Percentiles rank a stretch among this genome's conserved stretches.
phyloP scores from a whole-genome alignment of 352 stramenopile species.

The Globisporangium lucens region DNA sequence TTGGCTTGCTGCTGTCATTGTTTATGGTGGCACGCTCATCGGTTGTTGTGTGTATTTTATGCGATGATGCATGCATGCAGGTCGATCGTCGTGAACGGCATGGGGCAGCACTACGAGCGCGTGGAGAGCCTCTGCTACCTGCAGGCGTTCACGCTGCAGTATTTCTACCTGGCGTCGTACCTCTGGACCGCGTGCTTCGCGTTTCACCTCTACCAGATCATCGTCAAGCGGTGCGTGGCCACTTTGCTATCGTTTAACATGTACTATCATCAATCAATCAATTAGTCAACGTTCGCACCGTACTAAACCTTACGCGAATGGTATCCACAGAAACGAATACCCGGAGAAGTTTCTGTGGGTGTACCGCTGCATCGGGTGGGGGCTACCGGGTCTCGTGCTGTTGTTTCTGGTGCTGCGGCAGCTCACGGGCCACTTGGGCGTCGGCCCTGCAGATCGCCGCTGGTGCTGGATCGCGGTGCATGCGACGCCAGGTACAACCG shows the following conservation, averaged over 20 bases:
- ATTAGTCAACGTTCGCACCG: background rate
- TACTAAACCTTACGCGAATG: background rate
- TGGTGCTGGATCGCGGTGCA: slow-evolving; percentile 80
- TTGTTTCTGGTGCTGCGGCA: slow-evolving; percentile 61
- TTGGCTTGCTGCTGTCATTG: background rate
- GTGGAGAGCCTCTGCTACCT: slow-evolving; percentile 59
- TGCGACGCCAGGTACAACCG: slow-evolving; percentile 14
- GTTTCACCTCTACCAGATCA: slow-evolving; percentile 87
- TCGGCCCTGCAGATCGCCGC: slow-evolving; percentile 58
- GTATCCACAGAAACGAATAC: slow-evolving; percentile 58
- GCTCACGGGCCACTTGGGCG: slow-evolving; percentile 64
- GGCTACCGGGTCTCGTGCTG: slow-evolving; percentile 48
- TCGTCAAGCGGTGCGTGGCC: slow-evolving; percentile 54
- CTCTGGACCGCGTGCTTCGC: slow-evolving; percentile 84
- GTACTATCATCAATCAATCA: background rate
- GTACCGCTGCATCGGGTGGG: slow-evolving; percentile 69
- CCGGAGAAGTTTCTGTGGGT: slow-evolving; percentile 57
- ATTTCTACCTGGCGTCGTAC: slow-evolving; percentile 81
- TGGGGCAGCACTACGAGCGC: slow-evolving; percentile 35
- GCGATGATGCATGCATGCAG: slow-evolving; percentile 17
- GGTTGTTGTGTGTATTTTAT: background rate
- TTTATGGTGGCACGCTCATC: background rate
- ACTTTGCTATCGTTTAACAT: background rate
- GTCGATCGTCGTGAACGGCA: slow-evolving; percentile 56
- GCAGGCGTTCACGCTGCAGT: slow-evolving; percentile 69